phyloP scores from a whole-genome alignment of 1,284 basidiomycete species.

The Boletus sp. region DNA sequence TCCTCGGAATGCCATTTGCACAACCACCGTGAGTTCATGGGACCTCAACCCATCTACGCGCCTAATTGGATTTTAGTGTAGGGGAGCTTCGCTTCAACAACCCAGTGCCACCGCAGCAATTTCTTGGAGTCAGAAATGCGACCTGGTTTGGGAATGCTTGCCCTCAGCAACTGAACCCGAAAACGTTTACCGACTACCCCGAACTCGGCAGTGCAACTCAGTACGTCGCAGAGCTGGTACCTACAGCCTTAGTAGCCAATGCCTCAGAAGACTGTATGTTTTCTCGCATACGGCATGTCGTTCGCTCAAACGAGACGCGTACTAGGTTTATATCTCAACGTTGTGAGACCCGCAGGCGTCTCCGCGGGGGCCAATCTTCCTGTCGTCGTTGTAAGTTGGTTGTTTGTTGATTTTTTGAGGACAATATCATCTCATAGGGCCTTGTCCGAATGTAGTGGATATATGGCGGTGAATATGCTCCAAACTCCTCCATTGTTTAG shows the following conservation, averaged over 20 bases:
- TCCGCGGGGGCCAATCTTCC: slow-evolving; percentile 19
- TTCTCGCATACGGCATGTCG: too few relatives aligned
- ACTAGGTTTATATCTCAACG: slow-evolving; percentile 25
- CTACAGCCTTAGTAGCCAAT: background rate
- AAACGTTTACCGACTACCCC: background rate
- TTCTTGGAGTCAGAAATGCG: slow-evolving; percentile 2
- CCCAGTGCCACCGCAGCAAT: background rate
- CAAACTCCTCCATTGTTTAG: background rate
- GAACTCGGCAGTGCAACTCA: background rate
- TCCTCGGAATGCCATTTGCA: slow-evolving; percentile 28
- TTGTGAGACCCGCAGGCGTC: slow-evolving; percentile 22
- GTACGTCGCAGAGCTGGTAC: background rate
- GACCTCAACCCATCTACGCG: fast-evolving
- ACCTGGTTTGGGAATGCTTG: slow-evolving; percentile 5
- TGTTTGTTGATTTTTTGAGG: background rate
- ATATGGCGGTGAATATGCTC: slow-evolving; percentile 20
- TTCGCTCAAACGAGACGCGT: background rate
- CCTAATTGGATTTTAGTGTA: slow-evolving; percentile 9
- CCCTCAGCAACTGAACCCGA: background rate
- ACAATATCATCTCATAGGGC: background rate
- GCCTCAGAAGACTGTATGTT: slow-evolving; percentile 10
- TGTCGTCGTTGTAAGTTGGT: slow-evolving; percentile 24
- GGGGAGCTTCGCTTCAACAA: slow-evolving; percentile 26
- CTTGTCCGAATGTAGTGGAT: slow-evolving; percentile 12
- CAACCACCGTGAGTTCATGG: slow-evolving; percentile 22